Evolutionary conservation across 2,329 filamentous ascomycete genomes (phyloP).

Genomic region (Dichotomopilus funicola): DNA sequence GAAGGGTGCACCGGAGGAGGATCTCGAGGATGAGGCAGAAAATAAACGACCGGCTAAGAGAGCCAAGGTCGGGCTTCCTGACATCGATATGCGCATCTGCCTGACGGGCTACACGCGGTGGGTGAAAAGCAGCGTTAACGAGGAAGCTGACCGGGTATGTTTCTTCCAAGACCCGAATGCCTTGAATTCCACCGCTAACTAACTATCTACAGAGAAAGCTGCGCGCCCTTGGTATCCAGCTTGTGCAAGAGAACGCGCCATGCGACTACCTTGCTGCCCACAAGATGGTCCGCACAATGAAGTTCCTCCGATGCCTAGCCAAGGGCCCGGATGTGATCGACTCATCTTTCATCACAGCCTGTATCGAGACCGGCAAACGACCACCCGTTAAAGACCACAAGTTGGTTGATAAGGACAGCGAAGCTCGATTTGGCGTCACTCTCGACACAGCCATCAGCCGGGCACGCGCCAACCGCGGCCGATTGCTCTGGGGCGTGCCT

Average conservation of each 20-base stretch:
- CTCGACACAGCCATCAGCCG: conserved; percentile 62
- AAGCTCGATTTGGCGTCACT: conserved; percentile 63
- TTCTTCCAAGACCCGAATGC: conserved; percentile 1
- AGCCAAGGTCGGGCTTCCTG: conserved; percentile 54
- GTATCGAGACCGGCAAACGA: conserved; percentile 61
- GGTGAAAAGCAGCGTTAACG: conserved; percentile 64
- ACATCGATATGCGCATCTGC: conserved; percentile 67
- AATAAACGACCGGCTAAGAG: conserved; percentile 53
- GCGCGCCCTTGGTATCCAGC: conserved; percentile 72
- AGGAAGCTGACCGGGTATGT: conserved; percentile 74
- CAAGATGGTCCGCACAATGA: conserved; percentile 79
- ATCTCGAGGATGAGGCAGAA: conserved; percentile 40
- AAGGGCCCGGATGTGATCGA: conserved; percentile 71
- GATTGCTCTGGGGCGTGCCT: conserved; percentile 66
- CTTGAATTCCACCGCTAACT: not conserved
- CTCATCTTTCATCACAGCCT: conserved; percentile 70
- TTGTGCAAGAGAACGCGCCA: conserved; percentile 66
- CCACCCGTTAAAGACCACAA: conserved; percentile 59
- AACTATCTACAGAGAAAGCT: conserved; percentile 58
- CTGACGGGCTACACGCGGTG: conserved; percentile 81
- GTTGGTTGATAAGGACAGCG: conserved; percentile 65
- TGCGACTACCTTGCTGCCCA: conserved; percentile 88
- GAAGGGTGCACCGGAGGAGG: conserved; percentile 19
- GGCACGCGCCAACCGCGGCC: conserved; percentile 69
- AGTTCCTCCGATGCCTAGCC: conserved; percentile 85